phyloP scores from a whole-genome alignment of 2,329 filamentous ascomycete genomes.

The Epichloe coenophiala region DNA sequence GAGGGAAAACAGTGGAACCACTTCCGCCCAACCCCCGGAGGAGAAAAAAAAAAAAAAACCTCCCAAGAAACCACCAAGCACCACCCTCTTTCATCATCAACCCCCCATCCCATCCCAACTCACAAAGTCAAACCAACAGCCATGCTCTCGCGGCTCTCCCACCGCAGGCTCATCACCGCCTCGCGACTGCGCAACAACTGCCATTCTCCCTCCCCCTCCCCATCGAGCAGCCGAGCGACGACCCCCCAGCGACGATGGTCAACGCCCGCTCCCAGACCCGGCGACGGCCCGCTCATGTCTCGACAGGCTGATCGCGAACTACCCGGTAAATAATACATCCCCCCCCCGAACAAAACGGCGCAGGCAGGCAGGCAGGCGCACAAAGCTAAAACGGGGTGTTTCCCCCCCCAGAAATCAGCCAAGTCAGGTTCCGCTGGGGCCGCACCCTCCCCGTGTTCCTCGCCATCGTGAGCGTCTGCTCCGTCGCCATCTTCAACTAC shows the following conservation, averaged over 20 bases:
- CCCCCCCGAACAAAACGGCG: conserved; percentile 11
- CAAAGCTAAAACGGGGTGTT: not conserved
- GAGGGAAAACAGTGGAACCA: too few species aligned
- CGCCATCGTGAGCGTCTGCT: conserved; percentile 53
- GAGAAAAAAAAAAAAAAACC: rapidly evolving
- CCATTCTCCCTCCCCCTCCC: not conserved
- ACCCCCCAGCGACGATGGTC: conserved; percentile 31
- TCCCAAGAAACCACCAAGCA: too few species aligned
- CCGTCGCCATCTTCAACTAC: conserved; percentile 96
- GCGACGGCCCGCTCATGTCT: conserved; percentile 48
- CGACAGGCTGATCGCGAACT: conserved; percentile 52
- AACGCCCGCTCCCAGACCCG: conserved; percentile 41
- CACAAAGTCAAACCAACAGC: not conserved
- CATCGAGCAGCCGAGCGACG: conserved; percentile 1
- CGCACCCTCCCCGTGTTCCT: conserved; percentile 73
- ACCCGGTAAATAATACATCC: too few species aligned
- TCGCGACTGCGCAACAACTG: conserved; percentile 8
- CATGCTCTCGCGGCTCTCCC: conserved; percentile 11
- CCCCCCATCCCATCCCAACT: too few species aligned
- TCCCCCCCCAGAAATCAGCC: conserved; percentile 23
- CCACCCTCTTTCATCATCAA: not conserved
- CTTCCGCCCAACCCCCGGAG: too few species aligned
- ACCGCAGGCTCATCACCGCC: conserved; percentile 12
- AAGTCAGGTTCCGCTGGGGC: conserved; percentile 45
- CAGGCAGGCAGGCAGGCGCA: not conserved